Conservation (phyloP, 2,329 filamentous ascomycete species). For the Fusarium verticillioides region DNA sequence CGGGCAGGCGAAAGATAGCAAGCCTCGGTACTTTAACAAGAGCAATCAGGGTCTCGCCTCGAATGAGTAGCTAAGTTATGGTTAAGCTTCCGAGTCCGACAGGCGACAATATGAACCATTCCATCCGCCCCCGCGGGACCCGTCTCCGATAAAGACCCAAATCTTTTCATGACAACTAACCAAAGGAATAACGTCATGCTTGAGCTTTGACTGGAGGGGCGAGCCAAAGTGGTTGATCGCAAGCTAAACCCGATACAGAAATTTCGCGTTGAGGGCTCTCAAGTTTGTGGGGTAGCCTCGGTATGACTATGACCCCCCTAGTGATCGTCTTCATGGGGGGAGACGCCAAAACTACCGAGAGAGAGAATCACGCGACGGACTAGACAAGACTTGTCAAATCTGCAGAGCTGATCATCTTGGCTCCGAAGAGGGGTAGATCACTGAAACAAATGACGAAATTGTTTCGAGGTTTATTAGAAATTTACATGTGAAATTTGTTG, state of each 20-base stretch:
- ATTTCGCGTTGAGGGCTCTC: not conserved
- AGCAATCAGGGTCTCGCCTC: not conserved
- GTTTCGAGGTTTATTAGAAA: not conserved
- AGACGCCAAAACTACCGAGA: not conserved
- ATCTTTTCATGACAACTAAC: not conserved
- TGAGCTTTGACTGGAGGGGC: not conserved
- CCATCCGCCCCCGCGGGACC: not conserved
- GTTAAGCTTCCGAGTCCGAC: slow-evolving; percentile 23
- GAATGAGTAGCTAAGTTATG: slow-evolving; percentile 10
- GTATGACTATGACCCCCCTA: not conserved
- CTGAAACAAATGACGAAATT: not conserved
- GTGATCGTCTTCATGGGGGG: not conserved
- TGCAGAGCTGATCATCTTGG: not conserved
- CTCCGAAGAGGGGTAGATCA: not conserved
- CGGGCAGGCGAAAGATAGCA: not conserved
- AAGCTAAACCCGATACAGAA: slow-evolving; percentile 27
- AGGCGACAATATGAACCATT: not conserved
- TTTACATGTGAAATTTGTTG: slow-evolving; percentile 22
- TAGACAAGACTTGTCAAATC: slow-evolving; percentile 4
- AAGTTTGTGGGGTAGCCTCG: slow-evolving; percentile 26
- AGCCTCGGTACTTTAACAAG: not conserved
- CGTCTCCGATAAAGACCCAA: not conserved
- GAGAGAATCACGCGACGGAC: slow-evolving; percentile 11
- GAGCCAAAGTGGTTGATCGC: slow-evolving; percentile 16
- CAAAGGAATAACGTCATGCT: not conserved